These are phyloP conservation scores for Iberis pinnata DNA, from an alignment of 345 rosid species.

Conservation along the genomic window DNA sequence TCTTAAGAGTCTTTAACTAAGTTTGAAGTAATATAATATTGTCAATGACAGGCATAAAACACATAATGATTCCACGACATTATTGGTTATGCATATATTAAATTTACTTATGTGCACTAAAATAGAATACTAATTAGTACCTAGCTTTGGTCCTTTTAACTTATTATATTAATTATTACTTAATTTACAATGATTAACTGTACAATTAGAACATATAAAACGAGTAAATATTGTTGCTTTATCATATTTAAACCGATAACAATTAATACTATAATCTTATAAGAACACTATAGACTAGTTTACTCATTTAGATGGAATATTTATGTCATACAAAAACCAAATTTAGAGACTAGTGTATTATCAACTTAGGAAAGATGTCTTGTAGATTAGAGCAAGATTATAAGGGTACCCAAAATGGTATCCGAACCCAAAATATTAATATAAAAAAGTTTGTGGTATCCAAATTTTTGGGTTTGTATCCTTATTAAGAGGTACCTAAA, in stretches of 20 bases:
- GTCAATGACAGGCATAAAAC: conserved; percentile 24
- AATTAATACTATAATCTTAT: background rate
- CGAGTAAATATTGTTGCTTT: no score
- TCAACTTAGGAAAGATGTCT: no score
- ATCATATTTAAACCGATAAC: no score
- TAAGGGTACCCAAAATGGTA: no score
- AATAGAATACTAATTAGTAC: conserved; percentile 9
- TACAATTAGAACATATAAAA: conserved; percentile 12
- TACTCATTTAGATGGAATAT: background rate
- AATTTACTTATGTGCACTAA: conserved; percentile 18
- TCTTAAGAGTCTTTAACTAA: conserved; percentile 24
- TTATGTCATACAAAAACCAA: conserved; percentile 4
- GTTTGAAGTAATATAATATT: conserved; percentile 26
- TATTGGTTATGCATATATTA: conserved; percentile 25
- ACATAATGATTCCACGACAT: conserved; percentile 24
- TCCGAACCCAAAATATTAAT: no score
- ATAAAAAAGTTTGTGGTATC: no score
- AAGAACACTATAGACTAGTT: background rate
- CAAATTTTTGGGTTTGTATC: no score
- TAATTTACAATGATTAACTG: conserved; percentile 10
- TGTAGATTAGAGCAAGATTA: no score
- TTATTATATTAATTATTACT: conserved; percentile 2
- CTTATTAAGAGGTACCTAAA: no score
- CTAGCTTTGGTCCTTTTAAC: conserved; percentile 15
- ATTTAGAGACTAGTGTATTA: background rate